Conservation (phyloP, 202 grass and related monocot genomes). For the Panicum virgatum region DNA sequence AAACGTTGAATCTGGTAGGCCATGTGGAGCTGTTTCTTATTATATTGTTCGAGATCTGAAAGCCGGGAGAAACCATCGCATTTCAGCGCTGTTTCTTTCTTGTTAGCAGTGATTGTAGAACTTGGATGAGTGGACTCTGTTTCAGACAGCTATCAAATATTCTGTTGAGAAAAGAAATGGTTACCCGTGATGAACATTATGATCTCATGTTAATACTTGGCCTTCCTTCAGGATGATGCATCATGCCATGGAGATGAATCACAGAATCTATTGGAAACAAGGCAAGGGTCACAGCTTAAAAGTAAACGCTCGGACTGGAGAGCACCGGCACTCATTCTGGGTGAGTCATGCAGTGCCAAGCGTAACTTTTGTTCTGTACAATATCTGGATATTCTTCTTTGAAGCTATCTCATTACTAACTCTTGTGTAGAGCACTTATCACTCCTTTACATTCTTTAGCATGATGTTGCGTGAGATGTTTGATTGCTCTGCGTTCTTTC, state of each 20-base stretch:
- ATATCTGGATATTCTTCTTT: not conserved
- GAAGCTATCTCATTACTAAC: not conserved
- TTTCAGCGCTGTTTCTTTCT: not conserved
- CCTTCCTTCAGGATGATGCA: constrained; percentile 31
- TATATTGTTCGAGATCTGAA: not conserved
- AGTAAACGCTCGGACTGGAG: constrained; percentile 37
- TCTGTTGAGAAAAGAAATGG: not conserved
- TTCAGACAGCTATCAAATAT: not conserved
- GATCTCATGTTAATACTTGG: constrained; percentile 10
- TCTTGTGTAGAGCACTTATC: not conserved
- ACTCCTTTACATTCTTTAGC: not conserved
- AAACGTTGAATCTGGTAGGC: not conserved
- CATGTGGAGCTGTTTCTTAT: not conserved
- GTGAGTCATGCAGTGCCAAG: constrained; percentile 41
- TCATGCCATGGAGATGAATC: constrained; percentile 32
- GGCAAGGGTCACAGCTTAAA: not conserved
- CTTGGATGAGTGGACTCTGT: not conserved
- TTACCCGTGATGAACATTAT: not conserved
- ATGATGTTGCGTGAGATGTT: constrained; percentile 1
- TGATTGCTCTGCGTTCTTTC: not conserved
- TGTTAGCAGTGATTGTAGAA: not conserved
- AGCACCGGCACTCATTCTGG: constrained; percentile 49
- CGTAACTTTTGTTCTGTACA: not conserved
- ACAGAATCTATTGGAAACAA: constrained; percentile 19
- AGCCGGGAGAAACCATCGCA: not conserved